These are phyloP conservation scores for Globisporangium viniferum DNA, from an alignment of 352 stramenopile species.

Conservation along the genomic window DNA sequence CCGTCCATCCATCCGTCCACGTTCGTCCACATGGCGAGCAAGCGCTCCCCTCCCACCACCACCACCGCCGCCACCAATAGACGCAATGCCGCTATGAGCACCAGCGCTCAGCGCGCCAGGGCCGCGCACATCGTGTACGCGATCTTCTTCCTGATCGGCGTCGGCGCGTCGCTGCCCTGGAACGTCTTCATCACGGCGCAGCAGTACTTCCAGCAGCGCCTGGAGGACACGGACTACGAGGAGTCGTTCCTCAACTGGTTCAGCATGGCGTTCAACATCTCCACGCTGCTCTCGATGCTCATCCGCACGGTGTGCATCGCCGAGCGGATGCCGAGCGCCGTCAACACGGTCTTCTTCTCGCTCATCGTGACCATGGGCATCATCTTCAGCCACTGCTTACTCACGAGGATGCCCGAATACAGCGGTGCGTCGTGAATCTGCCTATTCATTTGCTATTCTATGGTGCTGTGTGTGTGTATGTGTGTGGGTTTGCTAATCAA, in stretches of 20 bases:
- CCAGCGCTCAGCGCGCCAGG: conserved; percentile 14
- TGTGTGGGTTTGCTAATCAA: not conserved
- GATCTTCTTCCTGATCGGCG: conserved; percentile 79
- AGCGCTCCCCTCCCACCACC: not conserved
- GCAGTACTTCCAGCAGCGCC: conserved; percentile 68
- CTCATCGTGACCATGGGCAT: conserved; percentile 66
- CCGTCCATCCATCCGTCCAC: not conserved
- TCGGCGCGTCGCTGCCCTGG: conserved; percentile 76
- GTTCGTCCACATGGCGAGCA: conserved; percentile 1
- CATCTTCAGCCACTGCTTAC: conserved; percentile 67
- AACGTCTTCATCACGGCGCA: conserved; percentile 88
- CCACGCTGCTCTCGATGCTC: conserved; percentile 72
- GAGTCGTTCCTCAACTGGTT: conserved; percentile 87
- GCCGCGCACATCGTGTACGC: conserved; percentile 48
- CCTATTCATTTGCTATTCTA: conserved; percentile 4
- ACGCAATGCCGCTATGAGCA: not conserved
- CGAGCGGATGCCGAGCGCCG: conserved; percentile 55
- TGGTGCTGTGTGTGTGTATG: not conserved
- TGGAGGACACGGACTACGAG: conserved; percentile 61
- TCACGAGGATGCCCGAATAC: conserved; percentile 75
- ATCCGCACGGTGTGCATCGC: conserved; percentile 59
- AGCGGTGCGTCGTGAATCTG: conserved; percentile 26
- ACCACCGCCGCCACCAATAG: not conserved
- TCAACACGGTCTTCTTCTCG: conserved; percentile 60
- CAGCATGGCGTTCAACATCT: conserved; percentile 80